A percentile compares a stretch with the other conserved stretches of the same genome.
Conservation (phyloP, 176 grass and related monocot species). For the Saccharum spontaneum region DNA sequence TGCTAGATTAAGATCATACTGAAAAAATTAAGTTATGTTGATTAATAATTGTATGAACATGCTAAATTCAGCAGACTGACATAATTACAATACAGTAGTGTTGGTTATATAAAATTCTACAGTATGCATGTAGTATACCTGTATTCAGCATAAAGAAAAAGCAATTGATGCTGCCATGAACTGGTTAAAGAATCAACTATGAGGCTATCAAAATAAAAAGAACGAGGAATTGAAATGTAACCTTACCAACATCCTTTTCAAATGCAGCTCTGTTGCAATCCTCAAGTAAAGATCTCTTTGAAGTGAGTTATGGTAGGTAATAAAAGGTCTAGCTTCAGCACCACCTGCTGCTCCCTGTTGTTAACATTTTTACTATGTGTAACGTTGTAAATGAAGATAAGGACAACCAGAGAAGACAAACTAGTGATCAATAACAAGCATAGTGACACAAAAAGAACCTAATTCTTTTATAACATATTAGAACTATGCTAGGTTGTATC, state of each 20-base stretch:
- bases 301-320: slow-evolving; percentile 96
- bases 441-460: slow-evolving; percentile 17
- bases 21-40: slow-evolving; percentile 1
- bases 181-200: slow-evolving; percentile 8
- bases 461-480: neutral
- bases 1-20: slow-evolving; percentile 15
- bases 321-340: slow-evolving; percentile 96
- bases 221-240: slow-evolving; percentile 30
- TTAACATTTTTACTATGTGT: slow-evolving; percentile 28
- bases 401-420: slow-evolving; percentile 12
- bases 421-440: slow-evolving; percentile 13
- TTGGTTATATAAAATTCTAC: neutral
- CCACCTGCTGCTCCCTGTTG: slow-evolving; percentile 86
- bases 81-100: neutral
- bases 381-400: neutral
- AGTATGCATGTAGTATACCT: neutral
- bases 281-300: slow-evolving; percentile 99
- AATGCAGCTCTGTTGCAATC: slow-evolving; percentile 94
- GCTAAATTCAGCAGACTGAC: slow-evolving; percentile 15
- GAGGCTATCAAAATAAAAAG: neutral
- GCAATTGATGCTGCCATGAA: neutral
- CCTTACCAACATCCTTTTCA: slow-evolving; percentile 99
- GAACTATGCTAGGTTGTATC: neutral
- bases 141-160: neutral
- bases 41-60: slow-evolving; percentile 1